Base-by-base conservation (phyloP, 768 basidiomycete genomes). In the Astraeus odoratus region DNA sequence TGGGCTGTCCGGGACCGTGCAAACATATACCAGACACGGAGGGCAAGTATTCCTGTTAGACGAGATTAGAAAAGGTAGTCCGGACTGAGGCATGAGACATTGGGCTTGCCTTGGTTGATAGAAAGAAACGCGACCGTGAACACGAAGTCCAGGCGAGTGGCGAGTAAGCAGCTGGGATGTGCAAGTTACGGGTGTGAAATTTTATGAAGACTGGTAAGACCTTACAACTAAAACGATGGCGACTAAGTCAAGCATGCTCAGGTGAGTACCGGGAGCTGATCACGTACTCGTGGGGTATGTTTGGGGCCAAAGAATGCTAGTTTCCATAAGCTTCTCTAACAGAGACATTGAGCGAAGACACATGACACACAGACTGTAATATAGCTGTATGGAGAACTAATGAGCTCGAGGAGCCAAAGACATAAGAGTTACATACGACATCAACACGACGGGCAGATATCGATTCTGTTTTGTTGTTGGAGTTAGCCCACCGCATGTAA, bases 1-100 rank as follows among this genome's bases (percentile, higher is more conserved):
- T 39, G 45, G 10, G 20, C 41, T 8, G 33, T 15, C 8, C 15
- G 13, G 13, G n/a, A 47, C 26, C 37, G 43, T 7, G 45, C 24
- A 26, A 47, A 48, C 43, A 48, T 44, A 26, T 48, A 36, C 47
- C 47, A 48, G n/a, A 48, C 47, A 5, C 47, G 47, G 13, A 48
- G 45, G n/a, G 37, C 8, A 25, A 48, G 47, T 20, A 48, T 48
- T 22, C 18, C 47, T 48, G 29, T 43, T 27, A 23, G 23, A 8
- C 18, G 10, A 3, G 19, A 12, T n/a, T 19, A 29, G 27, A 20
- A 23, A 6, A 45, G 42, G 6, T 12, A 29, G 6, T 29, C 12
- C n/a, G n/a, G 13, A 5, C 8, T 20, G 16, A 24, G 6, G 34
- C 8, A 1, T 20, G 10, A 22, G 20, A 29, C 12, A 29, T 6